Evolutionary conservation across 2,329 filamentous ascomycete genomes (phyloP).

Genomic region (Lachnellula cervina): DNA sequence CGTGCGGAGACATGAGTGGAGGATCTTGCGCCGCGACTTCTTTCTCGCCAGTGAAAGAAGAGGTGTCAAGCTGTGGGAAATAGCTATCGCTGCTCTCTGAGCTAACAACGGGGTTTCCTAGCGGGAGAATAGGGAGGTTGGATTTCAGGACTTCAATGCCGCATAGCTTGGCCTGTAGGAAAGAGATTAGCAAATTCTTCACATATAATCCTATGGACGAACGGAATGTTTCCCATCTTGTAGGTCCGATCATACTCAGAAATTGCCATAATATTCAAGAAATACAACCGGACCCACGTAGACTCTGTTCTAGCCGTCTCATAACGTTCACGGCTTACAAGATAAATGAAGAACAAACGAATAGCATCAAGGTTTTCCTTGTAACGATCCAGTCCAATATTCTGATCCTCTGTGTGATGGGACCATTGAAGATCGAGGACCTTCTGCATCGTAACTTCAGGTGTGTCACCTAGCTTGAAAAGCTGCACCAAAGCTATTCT

Average conservation of each 20-base stretch:
- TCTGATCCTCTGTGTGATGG: not conserved
- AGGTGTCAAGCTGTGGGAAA: not conserved
- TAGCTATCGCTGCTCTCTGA: not conserved
- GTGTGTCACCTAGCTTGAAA: not conserved
- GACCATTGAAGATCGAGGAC: not conserved
- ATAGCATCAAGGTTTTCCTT: not conserved
- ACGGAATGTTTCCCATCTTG: not conserved
- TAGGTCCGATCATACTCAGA: conserved; percentile 1
- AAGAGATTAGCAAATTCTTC: too few species aligned
- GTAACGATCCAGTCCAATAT: not conserved
- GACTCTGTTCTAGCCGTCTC: not conserved
- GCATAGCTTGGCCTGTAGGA: not conserved
- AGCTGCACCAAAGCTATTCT: not conserved
- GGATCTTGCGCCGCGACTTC: not conserved
- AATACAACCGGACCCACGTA: not conserved
- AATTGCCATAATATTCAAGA: not conserved
- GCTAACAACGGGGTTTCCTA: not conserved
- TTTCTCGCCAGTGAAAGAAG: not conserved
- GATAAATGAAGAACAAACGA: not conserved
- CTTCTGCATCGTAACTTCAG: not conserved
- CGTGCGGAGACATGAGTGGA: not conserved
- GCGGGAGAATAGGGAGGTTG: not conserved
- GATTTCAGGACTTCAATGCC: not conserved
- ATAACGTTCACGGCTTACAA: not conserved
- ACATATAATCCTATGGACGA: too few species aligned